Evolutionary conservation across 2,329 filamentous ascomycete genomes (phyloP).

Genomic region (Ascochyta fabae): DNA sequence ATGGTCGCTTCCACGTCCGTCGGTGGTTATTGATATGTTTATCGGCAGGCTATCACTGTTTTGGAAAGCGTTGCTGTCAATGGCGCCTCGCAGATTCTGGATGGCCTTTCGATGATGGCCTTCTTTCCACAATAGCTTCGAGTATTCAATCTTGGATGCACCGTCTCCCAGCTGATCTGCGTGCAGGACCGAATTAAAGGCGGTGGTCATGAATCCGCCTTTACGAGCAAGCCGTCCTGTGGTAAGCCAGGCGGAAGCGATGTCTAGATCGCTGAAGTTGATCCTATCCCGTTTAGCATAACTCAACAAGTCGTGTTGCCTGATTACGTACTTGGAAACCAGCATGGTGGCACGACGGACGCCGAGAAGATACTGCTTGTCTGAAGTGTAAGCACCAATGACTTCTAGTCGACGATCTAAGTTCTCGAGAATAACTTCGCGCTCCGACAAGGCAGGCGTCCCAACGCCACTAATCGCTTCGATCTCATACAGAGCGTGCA

Average conservation of each 20-base stretch:
- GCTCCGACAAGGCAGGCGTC: conserved; percentile 45
- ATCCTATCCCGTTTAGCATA: conserved; percentile 45
- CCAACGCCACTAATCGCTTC: conserved; percentile 70
- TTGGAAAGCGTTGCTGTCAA: conserved; percentile 79
- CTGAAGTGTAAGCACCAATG: conserved; percentile 84
- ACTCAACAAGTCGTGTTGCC: neutral
- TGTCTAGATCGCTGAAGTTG: conserved; percentile 72
- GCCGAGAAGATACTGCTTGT: conserved; percentile 93
- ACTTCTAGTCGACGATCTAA: conserved; percentile 83
- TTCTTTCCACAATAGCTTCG: conserved; percentile 89
- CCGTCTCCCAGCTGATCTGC: conserved; percentile 84
- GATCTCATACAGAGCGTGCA: conserved; percentile 87
- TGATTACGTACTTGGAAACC: conserved; percentile 65
- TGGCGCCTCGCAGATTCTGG: conserved; percentile 85
- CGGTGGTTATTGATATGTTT: conserved; percentile 47
- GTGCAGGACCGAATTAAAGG: conserved; percentile 91
- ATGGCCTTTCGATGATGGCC: conserved; percentile 95
- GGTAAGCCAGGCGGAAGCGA: conserved; percentile 83
- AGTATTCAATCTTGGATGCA: conserved; percentile 92
- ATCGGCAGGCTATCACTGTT: conserved; percentile 48
- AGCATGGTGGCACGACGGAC: conserved; percentile 88
- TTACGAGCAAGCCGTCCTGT: conserved; percentile 88
- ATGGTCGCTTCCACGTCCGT: conserved; percentile 44
- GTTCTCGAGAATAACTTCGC: conserved; percentile 54
- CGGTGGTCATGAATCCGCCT: conserved; percentile 80